phyloP scores from a whole-genome alignment of 305 asterid genomes.

The Fraxinus velutina region DNA sequence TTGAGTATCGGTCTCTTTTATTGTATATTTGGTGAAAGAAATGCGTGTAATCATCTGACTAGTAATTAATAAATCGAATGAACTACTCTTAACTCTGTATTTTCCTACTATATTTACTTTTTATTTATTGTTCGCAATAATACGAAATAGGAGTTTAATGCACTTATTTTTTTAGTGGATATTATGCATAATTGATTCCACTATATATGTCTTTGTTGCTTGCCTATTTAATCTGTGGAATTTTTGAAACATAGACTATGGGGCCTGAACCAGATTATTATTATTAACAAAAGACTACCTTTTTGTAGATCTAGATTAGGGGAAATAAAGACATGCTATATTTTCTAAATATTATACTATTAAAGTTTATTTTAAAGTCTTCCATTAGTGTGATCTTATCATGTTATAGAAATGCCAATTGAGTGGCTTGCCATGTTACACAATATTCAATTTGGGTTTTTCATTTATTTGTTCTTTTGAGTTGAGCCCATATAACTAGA shows the following conservation, averaged over 20 bases:
- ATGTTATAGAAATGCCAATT: constrained; percentile 32
- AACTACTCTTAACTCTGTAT: background rate
- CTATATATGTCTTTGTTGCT: constrained; percentile 46
- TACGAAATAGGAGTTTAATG: background rate
- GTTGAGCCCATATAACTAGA: background rate
- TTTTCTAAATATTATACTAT: constrained; percentile 22
- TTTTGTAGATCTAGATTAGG: constrained; percentile 27
- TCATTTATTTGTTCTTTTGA: background rate
- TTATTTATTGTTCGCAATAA: background rate
- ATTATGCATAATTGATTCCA: constrained; percentile 43
- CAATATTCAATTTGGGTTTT: constrained; percentile 2
- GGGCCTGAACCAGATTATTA: constrained; percentile 40
- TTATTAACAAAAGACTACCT: constrained; percentile 15
- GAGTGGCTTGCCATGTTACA: constrained; percentile 30
- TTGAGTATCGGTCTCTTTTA: background rate
- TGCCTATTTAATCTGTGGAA: constrained; percentile 39
- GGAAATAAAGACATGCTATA: constrained; percentile 23
- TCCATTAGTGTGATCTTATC: constrained; percentile 40
- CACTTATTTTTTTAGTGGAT: background rate
- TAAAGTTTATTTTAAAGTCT: constrained; percentile 22
- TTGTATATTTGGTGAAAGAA: background rate
- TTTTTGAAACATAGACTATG: constrained; percentile 40
- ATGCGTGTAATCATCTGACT: background rate
- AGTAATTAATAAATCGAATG: background rate
- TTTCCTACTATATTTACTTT: background rate